Evolutionary conservation across 2,329 filamentous ascomycete genomes (phyloP).

Genomic region (Colletotrichum salicis): DNA sequence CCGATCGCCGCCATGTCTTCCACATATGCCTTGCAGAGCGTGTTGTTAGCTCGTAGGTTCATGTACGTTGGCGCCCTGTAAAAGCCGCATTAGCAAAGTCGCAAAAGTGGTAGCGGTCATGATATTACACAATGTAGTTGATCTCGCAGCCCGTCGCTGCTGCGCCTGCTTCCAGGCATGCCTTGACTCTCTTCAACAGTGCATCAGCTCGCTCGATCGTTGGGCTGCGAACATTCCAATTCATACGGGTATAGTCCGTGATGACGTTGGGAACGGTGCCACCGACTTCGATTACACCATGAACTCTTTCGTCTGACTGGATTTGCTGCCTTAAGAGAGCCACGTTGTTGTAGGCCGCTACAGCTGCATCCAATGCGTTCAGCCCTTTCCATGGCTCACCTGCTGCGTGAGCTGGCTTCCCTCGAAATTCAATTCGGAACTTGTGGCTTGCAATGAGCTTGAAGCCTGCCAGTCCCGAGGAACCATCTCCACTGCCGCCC

Average conservation of each 20-base stretch:
- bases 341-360: conserved; percentile 48
- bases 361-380: conserved; percentile 52
- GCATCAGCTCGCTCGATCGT: conserved; percentile 43
- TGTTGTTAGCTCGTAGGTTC: conserved; percentile 56
- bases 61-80: conserved; percentile 51
- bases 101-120: too few relatives aligned
- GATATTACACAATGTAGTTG: conserved; percentile 47
- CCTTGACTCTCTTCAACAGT: conserved; percentile 45
- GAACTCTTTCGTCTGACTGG: conserved; percentile 48
- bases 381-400: conserved; percentile 49
- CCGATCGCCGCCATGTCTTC: conserved; percentile 54
- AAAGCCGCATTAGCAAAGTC: neutral
- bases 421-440: conserved; percentile 46
- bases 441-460: conserved; percentile 47
- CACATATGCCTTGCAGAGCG: conserved; percentile 55
- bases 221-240: conserved; percentile 51
- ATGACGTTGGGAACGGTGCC: conserved; percentile 53
- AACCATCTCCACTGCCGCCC: conserved; percentile 7
- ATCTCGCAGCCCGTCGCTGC: conserved; percentile 48
- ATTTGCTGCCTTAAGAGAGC: conserved; percentile 52
- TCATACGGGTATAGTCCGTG: conserved; percentile 50
- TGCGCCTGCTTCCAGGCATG: conserved; percentile 50
- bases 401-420: conserved; percentile 48
- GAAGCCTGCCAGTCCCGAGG: conserved; percentile 41
- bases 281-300: conserved; percentile 50